Conservation (phyloP, 208 protist species). For the Crithidia sp. region DNA sequence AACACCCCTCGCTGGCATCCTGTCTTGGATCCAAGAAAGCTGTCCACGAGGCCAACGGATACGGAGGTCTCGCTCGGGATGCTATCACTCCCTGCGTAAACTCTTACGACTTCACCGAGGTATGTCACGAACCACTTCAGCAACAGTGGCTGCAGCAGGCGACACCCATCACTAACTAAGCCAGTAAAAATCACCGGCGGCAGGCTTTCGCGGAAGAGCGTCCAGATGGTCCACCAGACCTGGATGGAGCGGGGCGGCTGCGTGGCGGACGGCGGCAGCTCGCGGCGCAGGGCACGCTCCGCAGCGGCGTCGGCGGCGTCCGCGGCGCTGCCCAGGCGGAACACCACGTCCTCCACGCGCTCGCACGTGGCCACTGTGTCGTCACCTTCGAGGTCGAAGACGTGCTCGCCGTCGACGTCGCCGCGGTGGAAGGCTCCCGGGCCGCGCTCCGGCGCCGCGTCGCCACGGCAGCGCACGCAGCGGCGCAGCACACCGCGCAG, state of each 20-base stretch:
- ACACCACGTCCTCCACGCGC: constrained; percentile 38
- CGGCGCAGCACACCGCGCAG: not conserved
- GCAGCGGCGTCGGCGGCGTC: not conserved
- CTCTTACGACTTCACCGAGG: not conserved
- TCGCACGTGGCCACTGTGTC: constrained; percentile 46
- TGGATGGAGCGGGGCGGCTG: not conserved
- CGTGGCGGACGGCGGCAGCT: not conserved
- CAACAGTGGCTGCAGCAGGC: constrained; percentile 8
- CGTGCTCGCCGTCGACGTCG: constrained; percentile 58
- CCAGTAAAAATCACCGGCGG: constrained; percentile 3
- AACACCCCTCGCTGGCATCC: constrained; percentile 9
- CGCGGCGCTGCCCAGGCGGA: constrained; percentile 1
- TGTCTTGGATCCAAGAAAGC: not conserved
- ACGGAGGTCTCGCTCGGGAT: not conserved
- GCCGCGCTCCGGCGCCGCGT: not conserved
- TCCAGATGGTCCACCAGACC: constrained; percentile 7
- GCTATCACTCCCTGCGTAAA: not conserved
- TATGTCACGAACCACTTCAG: constrained; percentile 21
- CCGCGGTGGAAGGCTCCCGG: constrained; percentile 49
- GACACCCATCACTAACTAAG: not conserved
- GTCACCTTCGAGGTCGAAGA: constrained; percentile 45
- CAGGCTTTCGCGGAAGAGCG: constrained; percentile 18
- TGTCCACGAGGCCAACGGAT: not conserved
- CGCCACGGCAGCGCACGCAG: constrained; percentile 5
- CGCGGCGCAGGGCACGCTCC: constrained; percentile 5